Evolutionary conservation across 768 basidiomycete species (phyloP), one percentile per base, ranked within the genome.

Genomic region (Boletus pseudopeckii): DNA sequence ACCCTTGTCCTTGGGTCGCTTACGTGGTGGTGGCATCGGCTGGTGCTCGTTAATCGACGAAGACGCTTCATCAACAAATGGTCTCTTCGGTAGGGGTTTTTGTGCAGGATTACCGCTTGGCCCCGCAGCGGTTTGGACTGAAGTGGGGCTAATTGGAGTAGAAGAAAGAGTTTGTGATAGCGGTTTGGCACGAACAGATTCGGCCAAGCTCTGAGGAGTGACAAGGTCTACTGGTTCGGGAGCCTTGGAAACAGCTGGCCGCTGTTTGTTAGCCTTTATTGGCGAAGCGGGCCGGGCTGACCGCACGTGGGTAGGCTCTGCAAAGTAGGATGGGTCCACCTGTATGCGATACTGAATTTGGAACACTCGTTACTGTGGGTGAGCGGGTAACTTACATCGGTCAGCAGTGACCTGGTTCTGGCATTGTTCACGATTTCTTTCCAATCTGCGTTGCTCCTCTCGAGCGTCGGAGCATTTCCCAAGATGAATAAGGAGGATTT

Each of bases 401-500:
- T 68, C 24, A 95, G 68, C 34, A 81, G 73, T 10, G 77, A 75
- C 50, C 92, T 79, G 13, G 78, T 72, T 51, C 84, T 75, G 7
- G 95, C 92, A 65, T 98, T 87, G 18, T 74, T 68, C 24, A 97
- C 78, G 43, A 97, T 94, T 28, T 76, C 73, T 53, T 76, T 78
- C 95, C 95, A 98, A 13, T 76, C 83, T 17, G 77, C 73, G 60
- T 95, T 86, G 58, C 92, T 92, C 50, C 94, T 77, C 68, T 94
- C 89, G 6, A 99, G 78, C 1, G 95, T 98, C 7, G 91, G 75
- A 13, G 86, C 87, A 69, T 98, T 86, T 7, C 97, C 97, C 30
- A 99, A 78, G 51, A 99, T 85, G 70, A 94, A 99, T 3, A 99
- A 73, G 10, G 96, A 97, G 7, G 92, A 92, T 63, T 88, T 90